phyloP scores from a whole-genome alignment of 345 rosid species.

The Mercurialis annua region DNA sequence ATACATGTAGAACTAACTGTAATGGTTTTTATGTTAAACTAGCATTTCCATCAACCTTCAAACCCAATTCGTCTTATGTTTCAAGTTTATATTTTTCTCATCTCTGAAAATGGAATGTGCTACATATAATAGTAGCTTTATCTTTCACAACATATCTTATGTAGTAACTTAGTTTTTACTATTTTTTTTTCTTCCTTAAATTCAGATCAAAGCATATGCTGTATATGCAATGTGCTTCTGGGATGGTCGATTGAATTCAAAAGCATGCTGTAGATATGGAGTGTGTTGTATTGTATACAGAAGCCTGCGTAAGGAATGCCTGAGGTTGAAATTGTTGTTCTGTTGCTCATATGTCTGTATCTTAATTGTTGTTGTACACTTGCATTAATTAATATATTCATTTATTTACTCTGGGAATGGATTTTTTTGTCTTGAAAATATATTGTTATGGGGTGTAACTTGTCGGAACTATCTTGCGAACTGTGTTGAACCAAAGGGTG shows the following conservation, averaged over 20 bases:
- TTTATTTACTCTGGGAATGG: conserved; percentile 1
- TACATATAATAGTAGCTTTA: neutral
- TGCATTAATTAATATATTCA: neutral
- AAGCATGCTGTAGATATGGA: conserved; percentile 1
- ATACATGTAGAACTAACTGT: too few species aligned
- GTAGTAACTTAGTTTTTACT: neutral
- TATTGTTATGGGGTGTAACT: too few species aligned
- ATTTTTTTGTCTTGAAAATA: neutral
- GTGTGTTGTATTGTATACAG: conserved; percentile 3
- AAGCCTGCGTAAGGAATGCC: conserved; percentile 7
- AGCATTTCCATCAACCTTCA: too few species aligned
- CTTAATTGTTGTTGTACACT: neutral
- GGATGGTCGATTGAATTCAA: too few species aligned
- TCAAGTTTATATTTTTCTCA: too few species aligned
- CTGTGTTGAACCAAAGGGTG: too few species aligned
- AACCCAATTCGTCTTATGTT: too few species aligned
- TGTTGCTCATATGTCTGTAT: neutral
- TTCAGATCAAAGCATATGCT: too few species aligned
- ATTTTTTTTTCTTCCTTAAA: neutral
- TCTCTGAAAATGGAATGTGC: too few species aligned
- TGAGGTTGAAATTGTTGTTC: neutral
- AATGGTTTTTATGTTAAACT: too few species aligned
- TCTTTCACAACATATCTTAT: neutral
- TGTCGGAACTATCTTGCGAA: too few species aligned
- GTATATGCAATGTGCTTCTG: too few species aligned